phyloP scores from a whole-genome alignment of 2,329 filamentous ascomycete genomes.

The Teratosphaeria nubilosa region DNA sequence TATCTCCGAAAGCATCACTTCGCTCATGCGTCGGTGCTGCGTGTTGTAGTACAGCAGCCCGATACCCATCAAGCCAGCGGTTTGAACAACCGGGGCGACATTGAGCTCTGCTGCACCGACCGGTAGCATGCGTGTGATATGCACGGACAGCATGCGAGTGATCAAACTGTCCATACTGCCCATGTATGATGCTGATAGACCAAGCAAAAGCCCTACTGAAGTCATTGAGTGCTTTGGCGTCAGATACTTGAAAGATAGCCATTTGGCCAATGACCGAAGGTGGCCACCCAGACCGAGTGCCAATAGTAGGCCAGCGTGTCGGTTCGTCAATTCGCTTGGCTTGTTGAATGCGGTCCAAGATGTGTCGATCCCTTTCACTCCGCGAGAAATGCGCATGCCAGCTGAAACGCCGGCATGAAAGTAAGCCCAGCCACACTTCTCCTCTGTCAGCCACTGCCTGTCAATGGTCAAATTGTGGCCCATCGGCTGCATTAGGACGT shows the following conservation, averaged over 20 bases:
- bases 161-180: conserved; percentile 97
- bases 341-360: conserved; percentile 99
- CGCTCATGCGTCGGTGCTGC: conserved; percentile 95
- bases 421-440: conserved; percentile 97
- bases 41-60: conserved; percentile 89
- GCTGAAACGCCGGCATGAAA: conserved; percentile 95
- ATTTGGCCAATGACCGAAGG: conserved; percentile 87
- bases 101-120: conserved; percentile 89
- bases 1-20: conserved; percentile 97
- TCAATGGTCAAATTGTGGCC: conserved; percentile 93
- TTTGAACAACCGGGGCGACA: conserved; percentile 83
- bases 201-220: conserved; percentile 86
- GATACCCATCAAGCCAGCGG: conserved; percentile 93
- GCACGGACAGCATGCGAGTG: conserved; percentile 84
- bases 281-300: conserved; percentile 90
- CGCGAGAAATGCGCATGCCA: conserved; percentile 78
- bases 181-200: conserved; percentile 83
- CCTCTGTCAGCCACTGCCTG: conserved; percentile 76
- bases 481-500: conserved; percentile 81
- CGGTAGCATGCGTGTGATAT: conserved; percentile 90
- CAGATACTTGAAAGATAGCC: conserved; percentile 98
- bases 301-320: conserved; percentile 89
- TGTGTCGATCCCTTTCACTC: conserved; percentile 88
- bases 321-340: conserved; percentile 80
- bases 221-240: conserved; percentile 99